These are phyloP conservation scores for Cladosporium sp. DNA, from an alignment of 2,329 filamentous ascomycete species.

Conservation along the genomic window DNA sequence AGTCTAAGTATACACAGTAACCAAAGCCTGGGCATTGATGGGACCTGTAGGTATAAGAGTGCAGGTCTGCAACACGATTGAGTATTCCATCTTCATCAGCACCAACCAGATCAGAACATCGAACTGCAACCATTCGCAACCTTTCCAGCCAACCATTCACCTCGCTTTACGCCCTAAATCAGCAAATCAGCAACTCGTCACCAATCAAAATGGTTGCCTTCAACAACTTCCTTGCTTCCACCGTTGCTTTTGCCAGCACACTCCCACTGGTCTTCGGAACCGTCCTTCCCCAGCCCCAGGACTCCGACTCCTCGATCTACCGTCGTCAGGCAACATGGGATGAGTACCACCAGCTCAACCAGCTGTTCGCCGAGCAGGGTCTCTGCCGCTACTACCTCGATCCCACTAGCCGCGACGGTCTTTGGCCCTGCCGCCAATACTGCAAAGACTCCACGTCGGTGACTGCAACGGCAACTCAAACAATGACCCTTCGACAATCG, in stretches of 20 bases:
- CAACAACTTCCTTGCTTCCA: background rate
- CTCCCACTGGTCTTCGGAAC: background rate
- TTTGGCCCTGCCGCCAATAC: background rate
- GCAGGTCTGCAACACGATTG: no score
- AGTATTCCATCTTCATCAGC: no score
- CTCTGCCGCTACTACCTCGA: conserved; percentile 7
- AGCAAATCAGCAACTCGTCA: background rate
- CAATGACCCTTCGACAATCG: background rate
- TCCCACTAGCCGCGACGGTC: background rate
- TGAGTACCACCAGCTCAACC: background rate
- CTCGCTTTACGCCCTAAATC: background rate
- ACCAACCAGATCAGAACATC: no score
- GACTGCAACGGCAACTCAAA: background rate
- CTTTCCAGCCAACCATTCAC: no score
- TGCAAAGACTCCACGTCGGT: background rate
- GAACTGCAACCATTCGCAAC: no score
- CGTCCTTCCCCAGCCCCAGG: background rate
- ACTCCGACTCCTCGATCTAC: background rate
- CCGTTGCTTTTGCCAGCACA: background rate
- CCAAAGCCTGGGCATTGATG: no score
- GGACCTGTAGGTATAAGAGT: no score
- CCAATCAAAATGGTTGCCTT: background rate
- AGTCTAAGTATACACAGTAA: no score
- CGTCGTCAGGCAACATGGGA: background rate
- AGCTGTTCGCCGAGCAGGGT: background rate